These are phyloP conservation scores for Yamadazyma conglobata DNA, from an alignment of 1,139 yeast species.

Conservation along the genomic window DNA sequence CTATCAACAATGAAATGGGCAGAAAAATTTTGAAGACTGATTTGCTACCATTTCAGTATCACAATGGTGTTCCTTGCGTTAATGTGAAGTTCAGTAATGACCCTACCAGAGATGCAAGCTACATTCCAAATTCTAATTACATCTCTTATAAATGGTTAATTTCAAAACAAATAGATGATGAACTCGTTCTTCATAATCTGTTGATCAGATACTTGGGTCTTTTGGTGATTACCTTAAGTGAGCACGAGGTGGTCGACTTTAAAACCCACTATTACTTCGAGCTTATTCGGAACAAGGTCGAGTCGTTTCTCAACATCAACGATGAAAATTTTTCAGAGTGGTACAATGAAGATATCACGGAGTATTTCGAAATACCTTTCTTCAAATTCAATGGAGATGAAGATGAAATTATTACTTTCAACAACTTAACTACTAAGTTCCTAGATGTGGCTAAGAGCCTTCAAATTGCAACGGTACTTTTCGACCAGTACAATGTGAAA, in stretches of 20 bases:
- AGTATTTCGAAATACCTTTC: slow-evolving; percentile 13
- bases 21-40: slow-evolving; percentile 24
- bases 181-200: slow-evolving; percentile 34
- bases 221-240: slow-evolving; percentile 34
- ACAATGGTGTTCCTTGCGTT: slow-evolving; percentile 29
- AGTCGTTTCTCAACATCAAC: slow-evolving; percentile 15
- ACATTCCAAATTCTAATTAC: slow-evolving; percentile 36
- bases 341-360: slow-evolving; percentile 21
- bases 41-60: slow-evolving; percentile 33
- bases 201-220: slow-evolving; percentile 39
- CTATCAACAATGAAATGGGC: slow-evolving; percentile 34
- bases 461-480: slow-evolving; percentile 18
- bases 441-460: slow-evolving; percentile 14
- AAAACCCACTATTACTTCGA: slow-evolving; percentile 23
- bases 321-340: slow-evolving; percentile 18
- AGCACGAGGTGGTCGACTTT: slow-evolving; percentile 40
- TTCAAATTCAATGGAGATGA: slow-evolving; percentile 22
- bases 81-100: slow-evolving; percentile 36
- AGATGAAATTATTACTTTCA: slow-evolving; percentile 17
- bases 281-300: slow-evolving; percentile 18
- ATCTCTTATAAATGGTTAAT: slow-evolving; percentile 35
- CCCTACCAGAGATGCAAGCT: slow-evolving; percentile 26
- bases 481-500: slow-evolving; percentile 34
- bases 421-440: slow-evolving; percentile 19
- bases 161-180: slow-evolving; percentile 26